Conservation (phyloP, 345 rosid species). For the Populus euphratica region DNA sequence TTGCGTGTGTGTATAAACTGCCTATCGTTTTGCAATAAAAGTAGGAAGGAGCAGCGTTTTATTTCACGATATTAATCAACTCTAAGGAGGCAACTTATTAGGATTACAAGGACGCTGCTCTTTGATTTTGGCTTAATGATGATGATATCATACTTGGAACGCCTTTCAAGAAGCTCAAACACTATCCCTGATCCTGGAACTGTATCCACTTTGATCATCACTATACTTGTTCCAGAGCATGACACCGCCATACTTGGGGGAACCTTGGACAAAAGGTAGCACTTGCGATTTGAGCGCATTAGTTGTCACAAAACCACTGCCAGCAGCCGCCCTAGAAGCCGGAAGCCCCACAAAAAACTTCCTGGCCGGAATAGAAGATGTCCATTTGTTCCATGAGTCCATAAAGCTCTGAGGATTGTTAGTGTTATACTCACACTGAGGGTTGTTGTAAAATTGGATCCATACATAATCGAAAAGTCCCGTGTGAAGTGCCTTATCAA, state of each 20-base stretch:
- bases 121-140: too few relatives aligned
- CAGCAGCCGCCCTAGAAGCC: constrained; percentile 13
- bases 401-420: neutral
- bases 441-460: constrained; percentile 22
- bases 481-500: neutral
- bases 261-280: constrained; percentile 20
- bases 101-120: too few relatives aligned
- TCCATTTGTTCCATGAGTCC: constrained; percentile 21
- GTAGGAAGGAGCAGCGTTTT: too few relatives aligned
- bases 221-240: constrained; percentile 8
- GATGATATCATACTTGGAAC: too few relatives aligned
- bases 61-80: too few relatives aligned
- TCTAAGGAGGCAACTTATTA: too few relatives aligned
- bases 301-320: constrained; percentile 17
- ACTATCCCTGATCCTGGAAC: neutral
- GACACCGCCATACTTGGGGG: constrained; percentile 18
- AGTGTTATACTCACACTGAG: constrained; percentile 4
- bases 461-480: neutral
- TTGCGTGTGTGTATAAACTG: too few relatives aligned
- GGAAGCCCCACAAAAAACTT: constrained; percentile 25
- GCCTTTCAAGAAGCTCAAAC: too few relatives aligned
- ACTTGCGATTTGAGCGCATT: constrained; percentile 6
- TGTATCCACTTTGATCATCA: constrained; percentile 5
- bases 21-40: too few relatives aligned
- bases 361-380: neutral